Conservation (phyloP, 1,139 yeast species). For the Debaryomyces udenii region DNA sequence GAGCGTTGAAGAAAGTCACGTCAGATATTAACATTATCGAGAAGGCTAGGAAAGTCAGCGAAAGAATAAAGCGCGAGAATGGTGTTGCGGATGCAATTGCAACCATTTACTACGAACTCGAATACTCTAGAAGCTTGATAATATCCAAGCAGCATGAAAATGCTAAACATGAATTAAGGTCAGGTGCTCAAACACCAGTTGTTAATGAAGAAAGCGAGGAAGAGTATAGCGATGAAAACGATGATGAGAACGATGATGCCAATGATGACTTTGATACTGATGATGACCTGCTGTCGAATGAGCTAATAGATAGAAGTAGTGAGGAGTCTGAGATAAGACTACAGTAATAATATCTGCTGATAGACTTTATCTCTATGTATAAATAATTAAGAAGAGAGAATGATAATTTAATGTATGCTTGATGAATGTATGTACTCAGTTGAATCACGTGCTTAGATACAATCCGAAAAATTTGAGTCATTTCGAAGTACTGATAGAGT, state of each 20-base stretch:
- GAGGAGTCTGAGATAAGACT: background rate
- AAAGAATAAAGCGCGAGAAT: conserved; percentile 63
- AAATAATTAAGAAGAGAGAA: too few species aligned
- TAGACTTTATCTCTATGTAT: too few species aligned
- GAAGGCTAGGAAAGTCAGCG: conserved; percentile 66
- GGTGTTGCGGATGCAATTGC: conserved; percentile 83
- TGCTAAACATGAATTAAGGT: conserved; percentile 24
- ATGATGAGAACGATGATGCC: conserved; percentile 7
- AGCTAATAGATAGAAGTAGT: background rate
- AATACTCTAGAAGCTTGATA: conserved; percentile 65
- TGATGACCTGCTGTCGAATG: background rate
- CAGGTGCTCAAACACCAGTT: conserved; percentile 35
- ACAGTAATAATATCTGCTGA: too few species aligned
- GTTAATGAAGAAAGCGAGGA: conserved; percentile 24
- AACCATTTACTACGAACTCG: conserved; percentile 74
- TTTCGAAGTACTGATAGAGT: too few species aligned
- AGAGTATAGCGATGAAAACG: too few species aligned
- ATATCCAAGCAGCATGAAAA: conserved; percentile 28
- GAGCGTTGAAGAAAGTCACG: conserved; percentile 70
- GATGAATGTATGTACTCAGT: too few species aligned
- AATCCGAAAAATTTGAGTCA: conserved; percentile 1
- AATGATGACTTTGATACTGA: background rate
- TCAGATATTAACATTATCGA: conserved; percentile 66
- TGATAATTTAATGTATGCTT: too few species aligned
- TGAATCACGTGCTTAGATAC: background rate